These are phyloP conservation scores for Dysphania ambrosioides DNA, from an alignment of 148 eudicot genomes.

Conservation along the genomic window DNA sequence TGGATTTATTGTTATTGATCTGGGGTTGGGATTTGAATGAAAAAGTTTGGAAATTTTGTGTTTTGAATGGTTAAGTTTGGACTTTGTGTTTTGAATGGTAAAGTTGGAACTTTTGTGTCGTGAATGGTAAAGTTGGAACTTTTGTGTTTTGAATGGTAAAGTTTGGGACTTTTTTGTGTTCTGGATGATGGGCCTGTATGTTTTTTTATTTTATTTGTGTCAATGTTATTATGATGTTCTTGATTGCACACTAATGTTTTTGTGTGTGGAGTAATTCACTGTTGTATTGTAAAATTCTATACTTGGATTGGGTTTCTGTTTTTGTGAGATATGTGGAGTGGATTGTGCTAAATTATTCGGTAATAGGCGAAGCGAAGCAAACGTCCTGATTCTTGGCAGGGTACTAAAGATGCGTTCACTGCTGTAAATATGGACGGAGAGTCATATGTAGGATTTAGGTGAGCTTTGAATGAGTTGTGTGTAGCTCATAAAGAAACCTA, in stretches of 20 bases:
- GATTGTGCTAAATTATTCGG: neutral
- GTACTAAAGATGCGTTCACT: constrained; percentile 37
- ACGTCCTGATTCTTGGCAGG: constrained; percentile 73
- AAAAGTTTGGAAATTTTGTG: too few species aligned
- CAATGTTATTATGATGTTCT: too few species aligned
- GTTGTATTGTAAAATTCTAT: too few species aligned
- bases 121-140: too few species aligned
- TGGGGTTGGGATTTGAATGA: too few species aligned
- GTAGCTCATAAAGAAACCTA: constrained; percentile 54
- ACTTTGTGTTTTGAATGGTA: too few species aligned
- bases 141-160: constrained; percentile 1
- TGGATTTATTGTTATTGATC: constrained; percentile 5
- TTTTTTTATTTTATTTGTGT: neutral
- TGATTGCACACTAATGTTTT: too few species aligned
- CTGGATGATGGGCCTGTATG: neutral
- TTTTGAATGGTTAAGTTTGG: too few species aligned
- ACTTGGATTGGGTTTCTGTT: too few species aligned
- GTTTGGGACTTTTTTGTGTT: constrained; percentile 10
- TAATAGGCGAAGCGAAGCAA: neutral
- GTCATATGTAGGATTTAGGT: constrained; percentile 51
- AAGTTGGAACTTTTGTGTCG: too few species aligned
- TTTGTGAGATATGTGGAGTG: too few species aligned
- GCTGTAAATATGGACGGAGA: constrained; percentile 73
- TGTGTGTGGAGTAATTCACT: neutral
- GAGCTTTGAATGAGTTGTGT: constrained; percentile 33